Conservation (phyloP, 2,329 filamentous ascomycete species). For the Colletotrichum plurivorum region DNA sequence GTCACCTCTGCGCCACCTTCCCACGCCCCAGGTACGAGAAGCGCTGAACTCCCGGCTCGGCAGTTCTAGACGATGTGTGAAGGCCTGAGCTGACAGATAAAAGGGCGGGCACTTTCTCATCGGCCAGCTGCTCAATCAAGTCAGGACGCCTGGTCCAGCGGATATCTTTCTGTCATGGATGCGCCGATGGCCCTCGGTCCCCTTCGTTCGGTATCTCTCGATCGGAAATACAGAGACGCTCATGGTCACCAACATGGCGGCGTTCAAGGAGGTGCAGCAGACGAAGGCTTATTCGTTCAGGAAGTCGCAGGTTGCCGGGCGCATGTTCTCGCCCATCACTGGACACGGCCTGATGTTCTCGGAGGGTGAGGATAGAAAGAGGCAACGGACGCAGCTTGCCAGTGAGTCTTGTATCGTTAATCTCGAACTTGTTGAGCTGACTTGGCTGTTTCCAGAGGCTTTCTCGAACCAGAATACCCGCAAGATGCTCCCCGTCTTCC, state of each 20-base stretch:
- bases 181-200: conserved; percentile 49
- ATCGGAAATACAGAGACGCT: conserved; percentile 54
- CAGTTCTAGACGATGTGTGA: too few species aligned
- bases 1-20: conserved; percentile 45
- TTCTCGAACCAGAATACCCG: conserved; percentile 54
- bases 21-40: conserved; percentile 56
- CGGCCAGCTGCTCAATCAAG: conserved; percentile 55
- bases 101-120: conserved; percentile 56
- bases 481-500: conserved; percentile 55
- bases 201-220: conserved; percentile 55
- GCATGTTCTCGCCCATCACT: conserved; percentile 52
- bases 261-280: conserved; percentile 55
- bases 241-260: conserved; percentile 52
- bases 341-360: conserved; percentile 54
- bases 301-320: conserved; percentile 52
- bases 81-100: neutral
- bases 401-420: conserved; percentile 31
- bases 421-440: neutral
- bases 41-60: neutral
- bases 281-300: conserved; percentile 55
- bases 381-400: conserved; percentile 50
- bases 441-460: conserved; percentile 40
- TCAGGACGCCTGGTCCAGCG: conserved; percentile 46
- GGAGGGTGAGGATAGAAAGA: conserved; percentile 53
- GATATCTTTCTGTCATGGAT: conserved; percentile 50